Evolutionary conservation across 2,329 filamentous ascomycete species (phyloP).

Genomic region (Cordyceps cicadae): DNA sequence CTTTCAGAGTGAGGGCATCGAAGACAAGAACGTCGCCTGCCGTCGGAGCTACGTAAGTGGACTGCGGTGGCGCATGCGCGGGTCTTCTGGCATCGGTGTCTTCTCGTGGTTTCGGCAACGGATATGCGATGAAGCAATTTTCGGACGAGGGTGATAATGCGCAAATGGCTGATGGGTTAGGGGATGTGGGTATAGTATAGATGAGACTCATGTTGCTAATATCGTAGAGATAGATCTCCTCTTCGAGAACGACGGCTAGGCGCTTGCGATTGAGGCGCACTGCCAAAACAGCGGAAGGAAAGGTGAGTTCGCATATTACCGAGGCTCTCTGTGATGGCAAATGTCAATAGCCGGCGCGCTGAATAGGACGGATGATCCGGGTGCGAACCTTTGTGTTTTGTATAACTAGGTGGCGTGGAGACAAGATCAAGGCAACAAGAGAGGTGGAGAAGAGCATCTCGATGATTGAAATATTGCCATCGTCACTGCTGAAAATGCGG

Average conservation of each 20-base stretch:
- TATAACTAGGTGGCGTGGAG: conserved; percentile 85
- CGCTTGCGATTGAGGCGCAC: conserved; percentile 92
- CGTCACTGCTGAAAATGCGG: conserved; percentile 88
- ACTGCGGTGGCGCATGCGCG: conserved; percentile 74
- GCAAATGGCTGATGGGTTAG: conserved; percentile 86
- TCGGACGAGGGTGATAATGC: conserved; percentile 90
- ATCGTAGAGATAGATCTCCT: conserved; percentile 96
- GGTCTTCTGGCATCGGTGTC: conserved; percentile 53
- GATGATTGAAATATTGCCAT: conserved; percentile 90
- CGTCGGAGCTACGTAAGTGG: conserved; percentile 71
- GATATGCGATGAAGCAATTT: conserved; percentile 91
- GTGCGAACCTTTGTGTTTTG: conserved; percentile 84
- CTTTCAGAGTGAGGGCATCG: conserved; percentile 80
- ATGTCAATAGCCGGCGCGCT: conserved; percentile 15
- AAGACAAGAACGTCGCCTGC: conserved; percentile 91
- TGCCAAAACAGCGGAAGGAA: conserved; percentile 90
- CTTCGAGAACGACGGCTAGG: conserved; percentile 85
- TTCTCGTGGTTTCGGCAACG: conserved; percentile 66
- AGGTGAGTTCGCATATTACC: conserved; percentile 96
- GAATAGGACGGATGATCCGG: not conserved
- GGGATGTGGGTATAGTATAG: conserved; percentile 86
- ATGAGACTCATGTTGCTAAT: conserved; percentile 97
- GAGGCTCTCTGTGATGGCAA: conserved; percentile 46
- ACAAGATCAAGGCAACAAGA: conserved; percentile 85
- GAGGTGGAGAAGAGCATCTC: conserved; percentile 99